Percentiles rank a stretch among this genome's conserved stretches.
These are phyloP conservation scores for Microstroma glucosiphilum DNA, from an alignment of 1,284 basidiomycete genomes.

Conservation along the genomic window DNA sequence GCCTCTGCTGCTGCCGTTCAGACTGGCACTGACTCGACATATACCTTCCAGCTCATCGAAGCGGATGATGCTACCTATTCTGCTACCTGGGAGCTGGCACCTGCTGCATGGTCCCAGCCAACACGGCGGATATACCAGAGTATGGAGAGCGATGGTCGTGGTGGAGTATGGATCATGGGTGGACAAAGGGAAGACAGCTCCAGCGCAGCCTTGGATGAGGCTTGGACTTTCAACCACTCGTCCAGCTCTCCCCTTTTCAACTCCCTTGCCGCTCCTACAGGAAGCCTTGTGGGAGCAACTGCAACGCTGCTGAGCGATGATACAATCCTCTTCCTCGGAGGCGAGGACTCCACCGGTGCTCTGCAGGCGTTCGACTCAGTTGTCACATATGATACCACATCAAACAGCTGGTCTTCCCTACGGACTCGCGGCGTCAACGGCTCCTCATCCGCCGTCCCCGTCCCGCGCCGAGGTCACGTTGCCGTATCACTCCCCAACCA, in stretches of 20 bases:
- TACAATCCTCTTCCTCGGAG: constrained; percentile 35
- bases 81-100: constrained; percentile 11
- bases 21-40: constrained; percentile 38
- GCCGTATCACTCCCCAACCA: constrained; percentile 38
- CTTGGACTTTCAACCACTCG: constrained; percentile 21
- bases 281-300: constrained; percentile 27
- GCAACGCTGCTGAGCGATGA: constrained; percentile 39
- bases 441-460: constrained; percentile 15
- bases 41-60: constrained; percentile 21
- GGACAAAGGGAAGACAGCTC: constrained; percentile 42
- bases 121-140: constrained; percentile 34
- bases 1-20: constrained; percentile 20
- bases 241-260: constrained; percentile 17
- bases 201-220: constrained; percentile 22
- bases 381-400: constrained; percentile 22
- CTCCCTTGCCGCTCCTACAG: constrained; percentile 13
- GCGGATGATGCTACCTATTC: constrained; percentile 9
- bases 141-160: constrained; percentile 25
- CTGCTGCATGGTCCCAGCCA: constrained; percentile 23
- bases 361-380: constrained; percentile 30
- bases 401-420: constrained; percentile 22
- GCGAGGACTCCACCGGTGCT: constrained; percentile 22
- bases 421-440: constrained; percentile 10
- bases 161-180: constrained; percentile 33
- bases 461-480: constrained; percentile 33